Percentiles rank a stretch among this genome's conserved stretches.
phyloP scores from a whole-genome alignment of 345 rosid species.

The Gossypium herbaceum region DNA sequence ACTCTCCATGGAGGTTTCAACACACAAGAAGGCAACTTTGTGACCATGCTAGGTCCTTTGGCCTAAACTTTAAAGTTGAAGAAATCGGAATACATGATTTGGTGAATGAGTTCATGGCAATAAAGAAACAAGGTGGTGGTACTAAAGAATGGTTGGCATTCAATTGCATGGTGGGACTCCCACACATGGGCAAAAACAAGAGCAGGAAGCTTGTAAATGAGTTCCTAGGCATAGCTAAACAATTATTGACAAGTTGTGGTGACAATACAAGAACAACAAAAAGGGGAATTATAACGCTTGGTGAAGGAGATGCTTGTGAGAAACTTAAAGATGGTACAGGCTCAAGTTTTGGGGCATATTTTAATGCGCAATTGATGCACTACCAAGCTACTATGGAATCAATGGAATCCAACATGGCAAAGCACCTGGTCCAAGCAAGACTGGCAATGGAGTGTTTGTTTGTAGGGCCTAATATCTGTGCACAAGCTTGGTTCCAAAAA shows the following conservation, averaged over 20 bases:
- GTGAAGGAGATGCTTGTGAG: conserved; percentile 32
- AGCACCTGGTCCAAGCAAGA: conserved; percentile 33
- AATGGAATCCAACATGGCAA: conserved; percentile 30
- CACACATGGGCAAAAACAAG: conserved; percentile 39
- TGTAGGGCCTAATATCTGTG: conserved; percentile 32
- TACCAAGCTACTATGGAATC: conserved; percentile 39
- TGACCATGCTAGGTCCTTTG: conserved; percentile 27
- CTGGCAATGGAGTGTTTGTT: conserved; percentile 47
- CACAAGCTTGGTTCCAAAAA: conserved; percentile 30
- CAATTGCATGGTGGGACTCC: conserved; percentile 46
- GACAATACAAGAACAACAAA: not conserved
- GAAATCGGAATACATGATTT: conserved; percentile 33
- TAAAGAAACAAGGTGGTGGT: conserved; percentile 22
- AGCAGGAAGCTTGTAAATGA: conserved; percentile 28
- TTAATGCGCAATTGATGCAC: conserved; percentile 25
- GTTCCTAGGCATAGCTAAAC: conserved; percentile 32
- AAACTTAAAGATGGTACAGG: conserved; percentile 9
- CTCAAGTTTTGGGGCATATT: conserved; percentile 29
- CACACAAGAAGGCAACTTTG: conserved; percentile 27
- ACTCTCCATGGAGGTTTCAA: conserved; percentile 23
- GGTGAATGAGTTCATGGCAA: conserved; percentile 24
- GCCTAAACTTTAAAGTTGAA: conserved; percentile 28
- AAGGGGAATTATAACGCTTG: conserved; percentile 33
- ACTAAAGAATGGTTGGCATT: conserved; percentile 38
- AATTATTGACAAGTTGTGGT: conserved; percentile 1